These are phyloP conservation scores for Eucalyptus polybractea DNA, from an alignment of 345 rosid species.

Conservation along the genomic window DNA sequence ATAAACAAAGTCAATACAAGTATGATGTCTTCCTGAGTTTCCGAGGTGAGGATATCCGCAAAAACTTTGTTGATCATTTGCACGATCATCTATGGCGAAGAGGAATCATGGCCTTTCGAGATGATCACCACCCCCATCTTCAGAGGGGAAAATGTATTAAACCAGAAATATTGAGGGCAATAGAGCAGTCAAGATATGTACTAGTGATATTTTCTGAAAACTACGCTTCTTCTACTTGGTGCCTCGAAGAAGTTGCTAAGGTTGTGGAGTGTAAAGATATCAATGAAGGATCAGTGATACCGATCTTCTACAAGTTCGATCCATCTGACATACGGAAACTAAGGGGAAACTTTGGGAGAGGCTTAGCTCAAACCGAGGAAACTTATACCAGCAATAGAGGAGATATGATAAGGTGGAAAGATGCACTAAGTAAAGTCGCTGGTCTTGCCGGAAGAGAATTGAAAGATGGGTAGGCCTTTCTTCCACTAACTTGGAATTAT, in stretches of 20 bases:
- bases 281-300: not conserved
- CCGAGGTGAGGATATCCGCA: slow-evolving; percentile 1
- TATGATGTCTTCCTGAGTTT: slow-evolving; percentile 12
- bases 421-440: not conserved
- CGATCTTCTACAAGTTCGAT: not conserved
- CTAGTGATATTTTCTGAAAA: not conserved
- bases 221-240: slow-evolving; percentile 1
- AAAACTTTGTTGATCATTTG: not conserved
- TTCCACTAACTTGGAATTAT: not conserved
- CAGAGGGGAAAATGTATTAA: not conserved
- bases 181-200: not conserved
- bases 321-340: not conserved
- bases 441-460: not conserved
- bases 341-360: not conserved
- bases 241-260: slow-evolving; percentile 2
- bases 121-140: not conserved
- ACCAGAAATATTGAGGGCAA: not conserved
- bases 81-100: not conserved
- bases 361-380: not conserved
- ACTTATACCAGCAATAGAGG: not conserved
- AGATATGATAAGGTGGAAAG: not conserved
- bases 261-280: not conserved
- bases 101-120: not conserved
- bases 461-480: not conserved
- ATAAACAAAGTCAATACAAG: not conserved